Percentiles rank a stretch among this genome's conserved stretches.
phyloP scores from a whole-genome alignment of 345 rosid genomes.

The Microcos paniculata region DNA sequence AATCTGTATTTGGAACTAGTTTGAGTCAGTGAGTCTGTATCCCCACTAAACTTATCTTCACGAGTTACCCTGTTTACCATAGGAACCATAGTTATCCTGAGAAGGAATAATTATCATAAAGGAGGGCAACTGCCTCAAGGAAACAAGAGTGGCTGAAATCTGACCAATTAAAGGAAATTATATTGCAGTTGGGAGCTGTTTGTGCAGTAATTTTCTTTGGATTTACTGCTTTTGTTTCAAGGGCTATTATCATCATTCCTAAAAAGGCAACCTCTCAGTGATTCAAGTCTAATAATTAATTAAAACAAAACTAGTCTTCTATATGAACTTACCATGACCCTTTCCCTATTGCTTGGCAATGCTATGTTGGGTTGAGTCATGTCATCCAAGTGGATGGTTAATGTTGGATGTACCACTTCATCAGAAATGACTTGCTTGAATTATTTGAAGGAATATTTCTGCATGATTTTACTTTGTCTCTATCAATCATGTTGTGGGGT shows the following conservation, averaged over 20 bases:
- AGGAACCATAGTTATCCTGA: too few relatives aligned
- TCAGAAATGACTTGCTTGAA: constrained; percentile 24
- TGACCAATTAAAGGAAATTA: too few relatives aligned
- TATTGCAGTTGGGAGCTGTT: too few relatives aligned
- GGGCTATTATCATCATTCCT: background rate
- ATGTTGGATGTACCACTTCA: constrained; percentile 10
- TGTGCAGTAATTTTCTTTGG: too few relatives aligned
- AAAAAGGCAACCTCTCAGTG: background rate
- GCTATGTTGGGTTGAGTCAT: constrained; percentile 14
- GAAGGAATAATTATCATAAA: too few relatives aligned
- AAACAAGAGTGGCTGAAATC: too few relatives aligned
- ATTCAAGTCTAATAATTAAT: background rate
- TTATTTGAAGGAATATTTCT: constrained; percentile 46
- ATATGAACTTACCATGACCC: background rate
- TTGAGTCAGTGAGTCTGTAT: too few relatives aligned
- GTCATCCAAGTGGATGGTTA: constrained; percentile 7
- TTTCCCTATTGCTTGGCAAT: background rate
- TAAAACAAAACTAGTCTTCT: background rate
- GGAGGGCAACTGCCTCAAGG: too few relatives aligned
- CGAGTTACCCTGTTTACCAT: too few relatives aligned
- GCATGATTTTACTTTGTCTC: constrained; percentile 36
- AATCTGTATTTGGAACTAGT: too few relatives aligned
- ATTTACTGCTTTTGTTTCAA: too few relatives aligned
- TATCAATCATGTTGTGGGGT: constrained; percentile 34
- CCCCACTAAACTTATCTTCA: too few relatives aligned